Evolutionary conservation across 352 stramenopile genomes (phyloP).

Genomic region (Globisporangium cylindrosporum): DNA sequence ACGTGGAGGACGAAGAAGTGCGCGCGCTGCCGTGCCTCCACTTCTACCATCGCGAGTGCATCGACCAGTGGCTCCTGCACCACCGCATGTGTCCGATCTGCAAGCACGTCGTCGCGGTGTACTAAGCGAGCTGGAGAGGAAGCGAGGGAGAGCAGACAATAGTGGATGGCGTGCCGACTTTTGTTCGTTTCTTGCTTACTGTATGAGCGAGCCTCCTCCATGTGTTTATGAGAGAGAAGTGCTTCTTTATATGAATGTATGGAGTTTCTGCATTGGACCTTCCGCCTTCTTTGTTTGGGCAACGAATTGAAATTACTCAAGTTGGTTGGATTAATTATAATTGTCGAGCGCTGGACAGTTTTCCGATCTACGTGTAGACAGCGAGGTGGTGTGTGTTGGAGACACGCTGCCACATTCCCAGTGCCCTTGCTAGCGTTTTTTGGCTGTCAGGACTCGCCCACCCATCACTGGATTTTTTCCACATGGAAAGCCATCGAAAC

Average conservation of each 20-base stretch:
- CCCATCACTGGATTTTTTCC: neutral
- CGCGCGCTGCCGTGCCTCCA: constrained; percentile 82
- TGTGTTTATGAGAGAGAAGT: neutral
- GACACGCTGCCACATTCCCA: neutral
- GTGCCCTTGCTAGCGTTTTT: too few relatives aligned
- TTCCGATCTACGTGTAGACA: too few relatives aligned
- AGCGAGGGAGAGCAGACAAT: neutral
- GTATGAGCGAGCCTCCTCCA: neutral
- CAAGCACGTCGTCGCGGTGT: constrained; percentile 80
- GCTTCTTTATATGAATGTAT: neutral
- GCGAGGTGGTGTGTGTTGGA: neutral
- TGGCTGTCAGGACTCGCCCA: neutral
- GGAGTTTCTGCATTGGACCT: too few relatives aligned
- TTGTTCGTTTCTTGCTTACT: neutral
- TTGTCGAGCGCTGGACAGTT: too few relatives aligned
- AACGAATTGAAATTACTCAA: too few relatives aligned
- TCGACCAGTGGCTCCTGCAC: constrained; percentile 88
- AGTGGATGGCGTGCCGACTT: neutral
- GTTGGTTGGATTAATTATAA: too few relatives aligned
- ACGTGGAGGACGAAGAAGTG: constrained; percentile 72
- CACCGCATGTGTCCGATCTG: constrained; percentile 86
- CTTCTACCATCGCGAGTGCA: constrained; percentile 89
- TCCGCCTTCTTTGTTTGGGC: too few relatives aligned
- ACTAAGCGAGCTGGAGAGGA: constrained; percentile 26
- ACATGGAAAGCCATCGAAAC: neutral